A percentile compares a stretch with the other conserved stretches of the same genome.
phyloP scores from a whole-genome alignment of 164 flowering plant genomes.

The Tetrastigma voinierianum region DNA sequence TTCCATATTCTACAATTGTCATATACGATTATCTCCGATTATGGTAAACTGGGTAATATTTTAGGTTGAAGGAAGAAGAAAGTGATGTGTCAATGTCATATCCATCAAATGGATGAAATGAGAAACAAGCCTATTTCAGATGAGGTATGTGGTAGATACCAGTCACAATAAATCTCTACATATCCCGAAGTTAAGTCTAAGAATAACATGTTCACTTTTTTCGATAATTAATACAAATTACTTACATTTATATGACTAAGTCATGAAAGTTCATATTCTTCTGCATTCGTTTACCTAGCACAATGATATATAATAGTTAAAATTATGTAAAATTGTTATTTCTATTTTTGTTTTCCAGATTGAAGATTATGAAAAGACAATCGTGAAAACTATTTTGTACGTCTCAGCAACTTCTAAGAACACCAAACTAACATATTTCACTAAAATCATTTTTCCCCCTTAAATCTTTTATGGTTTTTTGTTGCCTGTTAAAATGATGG shows the following conservation, averaged over 20 bases:
- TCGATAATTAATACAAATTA: neutral
- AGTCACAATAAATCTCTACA: neutral
- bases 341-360: slow-evolving; percentile 15
- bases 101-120: slow-evolving; percentile 32
- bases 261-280: neutral
- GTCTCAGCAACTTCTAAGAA: too few species aligned
- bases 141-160: slow-evolving; percentile 44
- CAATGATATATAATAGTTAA: neutral
- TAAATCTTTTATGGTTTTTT: too few species aligned
- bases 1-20: neutral
- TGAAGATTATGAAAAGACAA: too few species aligned
- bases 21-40: neutral
- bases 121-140: slow-evolving; percentile 19
- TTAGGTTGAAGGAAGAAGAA: slow-evolving; percentile 76
- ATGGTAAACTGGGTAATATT: slow-evolving; percentile 5
- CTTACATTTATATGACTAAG: neutral
- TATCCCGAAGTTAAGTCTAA: neutral
- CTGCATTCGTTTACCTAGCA: neutral
- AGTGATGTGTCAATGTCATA: slow-evolving; percentile 38
- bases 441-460: too few species aligned
- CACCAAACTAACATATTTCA: too few species aligned
- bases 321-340: neutral
- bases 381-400: too few species aligned
- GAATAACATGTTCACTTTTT: too few species aligned
- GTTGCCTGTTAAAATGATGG: too few species aligned